These are phyloP conservation scores for Rhypophila decipiens DNA, from an alignment of 495 filamentous ascomycete genomes.

Conservation along the genomic window DNA sequence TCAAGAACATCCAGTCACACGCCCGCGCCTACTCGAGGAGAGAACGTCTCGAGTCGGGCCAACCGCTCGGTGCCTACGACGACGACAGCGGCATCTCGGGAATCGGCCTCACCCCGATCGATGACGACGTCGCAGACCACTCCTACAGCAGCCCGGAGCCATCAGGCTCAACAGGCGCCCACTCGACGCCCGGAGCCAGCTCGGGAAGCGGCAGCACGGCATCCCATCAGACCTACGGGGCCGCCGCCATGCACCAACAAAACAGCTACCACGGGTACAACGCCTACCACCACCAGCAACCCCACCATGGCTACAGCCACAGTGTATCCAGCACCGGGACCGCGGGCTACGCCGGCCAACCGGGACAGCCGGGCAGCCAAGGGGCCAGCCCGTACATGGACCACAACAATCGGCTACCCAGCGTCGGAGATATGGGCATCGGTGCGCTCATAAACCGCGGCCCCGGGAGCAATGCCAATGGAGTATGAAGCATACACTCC, in stretches of 20 bases:
- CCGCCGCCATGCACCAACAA: constrained; percentile 19
- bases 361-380: constrained; percentile 19
- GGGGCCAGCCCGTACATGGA: constrained; percentile 41
- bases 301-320: constrained; percentile 30
- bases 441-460: constrained; percentile 48
- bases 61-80: constrained; percentile 37
- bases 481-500: constrained; percentile 7
- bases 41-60: constrained; percentile 42
- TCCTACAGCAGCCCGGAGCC: constrained; percentile 42
- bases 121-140: constrained; percentile 41
- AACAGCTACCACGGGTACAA: constrained; percentile 7
- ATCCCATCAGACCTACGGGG: constrained; percentile 17
- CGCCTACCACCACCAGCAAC: constrained; percentile 17
- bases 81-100: constrained; percentile 44
- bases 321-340: constrained; percentile 33
- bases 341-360: constrained; percentile 13
- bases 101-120: constrained; percentile 44
- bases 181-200: constrained; percentile 29
- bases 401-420: constrained; percentile 41
- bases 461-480: constrained; percentile 7
- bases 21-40: constrained; percentile 45
- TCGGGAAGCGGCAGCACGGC: constrained; percentile 22
- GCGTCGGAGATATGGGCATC: constrained; percentile 50
- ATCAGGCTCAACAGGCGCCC: constrained; percentile 19
- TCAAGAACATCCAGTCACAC: constrained; percentile 51